Conservation (phyloP, 2,329 filamentous ascomycete genomes). For the Drechslerella coelobrocha region DNA sequence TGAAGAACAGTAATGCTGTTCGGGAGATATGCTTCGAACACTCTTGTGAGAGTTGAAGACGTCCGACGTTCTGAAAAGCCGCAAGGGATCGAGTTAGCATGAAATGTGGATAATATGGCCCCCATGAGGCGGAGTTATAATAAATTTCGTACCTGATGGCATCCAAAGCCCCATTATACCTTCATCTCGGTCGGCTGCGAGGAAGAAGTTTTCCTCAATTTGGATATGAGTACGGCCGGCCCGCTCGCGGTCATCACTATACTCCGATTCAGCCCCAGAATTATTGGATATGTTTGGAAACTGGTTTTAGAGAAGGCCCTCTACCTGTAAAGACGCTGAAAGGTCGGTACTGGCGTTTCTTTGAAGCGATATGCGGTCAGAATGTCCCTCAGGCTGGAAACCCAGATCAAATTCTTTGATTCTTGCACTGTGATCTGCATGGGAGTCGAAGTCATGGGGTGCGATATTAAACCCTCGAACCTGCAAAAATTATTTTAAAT, state of each 20-base stretch:
- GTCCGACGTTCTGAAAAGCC: slow-evolving; percentile 42
- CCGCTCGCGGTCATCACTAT: slow-evolving; percentile 36
- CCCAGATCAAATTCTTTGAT: slow-evolving; percentile 20
- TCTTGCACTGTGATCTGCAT: slow-evolving; percentile 29
- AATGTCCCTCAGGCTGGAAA: slow-evolving; percentile 27
- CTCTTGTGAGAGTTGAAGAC: slow-evolving; percentile 53
- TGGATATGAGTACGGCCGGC: slow-evolving; percentile 30
- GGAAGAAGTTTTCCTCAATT: slow-evolving; percentile 32
- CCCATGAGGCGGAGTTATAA: not conserved
- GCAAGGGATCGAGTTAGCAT: slow-evolving; percentile 6
- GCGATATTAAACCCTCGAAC: slow-evolving; percentile 23
- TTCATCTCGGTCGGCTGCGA: slow-evolving; percentile 54
- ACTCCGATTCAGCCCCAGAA: not conserved
- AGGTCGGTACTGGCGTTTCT: slow-evolving; percentile 13
- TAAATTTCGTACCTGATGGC: slow-evolving; percentile 45
- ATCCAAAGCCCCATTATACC: slow-evolving; percentile 55
- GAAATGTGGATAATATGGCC: not conserved
- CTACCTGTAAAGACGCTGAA: slow-evolving; percentile 22
- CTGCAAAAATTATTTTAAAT: slow-evolving; percentile 6
- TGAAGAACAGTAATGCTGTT: slow-evolving; percentile 67
- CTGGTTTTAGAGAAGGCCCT: not conserved
- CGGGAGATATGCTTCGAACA: slow-evolving; percentile 67
- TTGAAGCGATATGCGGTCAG: slow-evolving; percentile 26
- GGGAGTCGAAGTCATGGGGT: slow-evolving; percentile 21
- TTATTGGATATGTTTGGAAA: not conserved